These are phyloP conservation scores for Eruca vesicaria DNA, from an alignment of 441 rosid genomes.

Conservation along the genomic window DNA sequence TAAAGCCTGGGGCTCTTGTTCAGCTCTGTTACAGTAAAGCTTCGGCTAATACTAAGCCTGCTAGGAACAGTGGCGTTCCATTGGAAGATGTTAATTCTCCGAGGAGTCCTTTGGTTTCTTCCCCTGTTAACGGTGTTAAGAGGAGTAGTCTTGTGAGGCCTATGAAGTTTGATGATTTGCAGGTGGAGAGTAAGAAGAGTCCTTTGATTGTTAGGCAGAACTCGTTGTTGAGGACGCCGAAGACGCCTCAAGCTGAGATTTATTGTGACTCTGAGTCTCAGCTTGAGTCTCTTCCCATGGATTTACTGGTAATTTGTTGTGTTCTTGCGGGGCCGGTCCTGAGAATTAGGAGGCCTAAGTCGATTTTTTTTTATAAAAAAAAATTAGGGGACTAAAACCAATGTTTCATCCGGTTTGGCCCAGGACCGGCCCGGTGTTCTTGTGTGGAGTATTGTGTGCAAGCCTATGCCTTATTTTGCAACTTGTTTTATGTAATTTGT, in stretches of 20 bases:
- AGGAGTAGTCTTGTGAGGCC: slow-evolving; percentile 54
- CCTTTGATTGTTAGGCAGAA: slow-evolving; percentile 58
- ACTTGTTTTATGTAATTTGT: too few relatives aligned
- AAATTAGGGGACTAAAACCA: too few relatives aligned
- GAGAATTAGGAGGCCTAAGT: too few relatives aligned
- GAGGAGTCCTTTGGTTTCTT: slow-evolving; percentile 52
- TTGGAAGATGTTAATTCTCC: slow-evolving; percentile 39
- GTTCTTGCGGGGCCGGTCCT: too few relatives aligned
- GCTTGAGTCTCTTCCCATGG: slow-evolving; percentile 88
- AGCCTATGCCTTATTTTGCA: neutral
- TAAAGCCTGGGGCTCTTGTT: slow-evolving; percentile 89
- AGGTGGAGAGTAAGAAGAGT: slow-evolving; percentile 45
- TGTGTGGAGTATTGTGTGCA: neutral
- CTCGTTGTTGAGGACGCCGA: slow-evolving; percentile 58
- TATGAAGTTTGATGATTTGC: slow-evolving; percentile 40
- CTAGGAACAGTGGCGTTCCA: slow-evolving; percentile 32
- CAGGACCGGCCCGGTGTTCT: too few relatives aligned
- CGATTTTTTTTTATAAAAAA: too few relatives aligned
- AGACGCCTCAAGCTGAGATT: slow-evolving; percentile 62
- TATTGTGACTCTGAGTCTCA: slow-evolving; percentile 64
- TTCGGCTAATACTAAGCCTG: slow-evolving; percentile 50
- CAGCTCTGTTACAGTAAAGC: slow-evolving; percentile 61
- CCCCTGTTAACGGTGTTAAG: slow-evolving; percentile 62
- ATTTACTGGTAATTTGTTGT: slow-evolving; percentile 61
- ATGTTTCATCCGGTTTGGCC: too few relatives aligned